Percentiles rank a stretch among this genome's conserved stretches.
phyloP scores from a whole-genome alignment of 257 asterid species.

The Capsicum chinense region DNA sequence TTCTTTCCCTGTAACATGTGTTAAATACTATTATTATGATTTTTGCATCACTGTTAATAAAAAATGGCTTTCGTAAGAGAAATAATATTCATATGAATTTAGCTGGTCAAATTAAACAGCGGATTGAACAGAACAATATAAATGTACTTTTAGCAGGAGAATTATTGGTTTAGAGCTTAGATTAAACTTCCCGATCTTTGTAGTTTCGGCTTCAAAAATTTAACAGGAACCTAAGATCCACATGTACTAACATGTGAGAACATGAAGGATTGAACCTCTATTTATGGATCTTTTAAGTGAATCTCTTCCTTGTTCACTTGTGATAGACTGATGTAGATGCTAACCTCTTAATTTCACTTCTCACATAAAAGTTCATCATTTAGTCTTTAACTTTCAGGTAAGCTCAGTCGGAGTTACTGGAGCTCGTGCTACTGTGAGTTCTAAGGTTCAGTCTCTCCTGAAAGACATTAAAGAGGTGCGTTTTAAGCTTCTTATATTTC shows the following conservation, averaged over 20 bases:
- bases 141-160: slow-evolving; percentile 22
- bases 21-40: not conserved
- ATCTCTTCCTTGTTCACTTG: slow-evolving; percentile 19
- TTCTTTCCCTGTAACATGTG: not conserved
- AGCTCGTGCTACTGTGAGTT: slow-evolving; percentile 75
- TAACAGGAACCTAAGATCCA: not conserved
- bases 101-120: not conserved
- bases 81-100: not conserved
- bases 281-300: not conserved
- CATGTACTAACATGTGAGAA: slow-evolving; percentile 11
- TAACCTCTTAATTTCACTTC: not conserved
- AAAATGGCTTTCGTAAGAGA: not conserved
- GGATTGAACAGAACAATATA: not conserved
- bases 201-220: not conserved
- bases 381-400: slow-evolving; percentile 52
- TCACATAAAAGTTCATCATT: slow-evolving; percentile 20
- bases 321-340: not conserved
- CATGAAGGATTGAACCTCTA: not conserved
- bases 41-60: not conserved
- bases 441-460: slow-evolving; percentile 68
- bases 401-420: slow-evolving; percentile 92
- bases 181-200: not conserved
- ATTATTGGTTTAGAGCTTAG: not conserved
- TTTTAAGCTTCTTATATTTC: slow-evolving; percentile 15
- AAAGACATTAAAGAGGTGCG: slow-evolving; percentile 79